These are phyloP conservation scores for Populus ilicifolia DNA, from an alignment of 345 rosid genomes.

Conservation along the genomic window DNA sequence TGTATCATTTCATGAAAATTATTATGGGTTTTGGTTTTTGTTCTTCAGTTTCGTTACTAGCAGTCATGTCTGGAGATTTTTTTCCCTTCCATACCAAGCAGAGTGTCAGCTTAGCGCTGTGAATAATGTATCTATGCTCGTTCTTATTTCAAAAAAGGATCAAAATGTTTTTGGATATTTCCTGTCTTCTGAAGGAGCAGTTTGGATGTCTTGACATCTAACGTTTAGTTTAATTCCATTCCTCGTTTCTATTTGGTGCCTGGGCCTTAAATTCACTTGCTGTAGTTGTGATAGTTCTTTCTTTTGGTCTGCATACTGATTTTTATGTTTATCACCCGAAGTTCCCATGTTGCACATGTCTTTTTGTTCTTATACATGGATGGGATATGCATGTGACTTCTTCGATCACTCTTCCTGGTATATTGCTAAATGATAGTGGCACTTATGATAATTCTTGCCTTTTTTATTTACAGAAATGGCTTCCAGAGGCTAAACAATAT, in stretches of 20 bases:
- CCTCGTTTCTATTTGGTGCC: neutral
- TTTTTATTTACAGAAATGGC: conserved; percentile 69
- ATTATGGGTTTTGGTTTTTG: too few relatives aligned
- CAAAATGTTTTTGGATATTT: neutral
- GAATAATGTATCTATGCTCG: neutral
- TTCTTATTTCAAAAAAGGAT: neutral
- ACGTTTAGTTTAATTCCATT: neutral
- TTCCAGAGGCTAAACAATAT: conserved; percentile 94
- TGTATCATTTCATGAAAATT: too few relatives aligned
- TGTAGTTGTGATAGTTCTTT: neutral
- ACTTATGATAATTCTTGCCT: neutral
- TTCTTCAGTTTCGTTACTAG: too few relatives aligned
- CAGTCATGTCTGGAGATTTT: too few relatives aligned
- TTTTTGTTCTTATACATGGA: neutral
- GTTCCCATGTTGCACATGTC: neutral
- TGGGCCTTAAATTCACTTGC: neutral
- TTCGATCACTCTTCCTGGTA: neutral
- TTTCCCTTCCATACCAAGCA: too few relatives aligned
- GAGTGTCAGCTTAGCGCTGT: too few relatives aligned
- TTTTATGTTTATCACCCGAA: neutral
- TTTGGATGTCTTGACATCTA: neutral
- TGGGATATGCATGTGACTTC: neutral
- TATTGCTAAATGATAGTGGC: neutral
- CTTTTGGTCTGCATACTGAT: neutral
- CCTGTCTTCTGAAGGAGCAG: neutral